Base-by-base conservation (phyloP, 371 early-diverging fungal genomes). In the Apophysomyces elegans region DNA sequence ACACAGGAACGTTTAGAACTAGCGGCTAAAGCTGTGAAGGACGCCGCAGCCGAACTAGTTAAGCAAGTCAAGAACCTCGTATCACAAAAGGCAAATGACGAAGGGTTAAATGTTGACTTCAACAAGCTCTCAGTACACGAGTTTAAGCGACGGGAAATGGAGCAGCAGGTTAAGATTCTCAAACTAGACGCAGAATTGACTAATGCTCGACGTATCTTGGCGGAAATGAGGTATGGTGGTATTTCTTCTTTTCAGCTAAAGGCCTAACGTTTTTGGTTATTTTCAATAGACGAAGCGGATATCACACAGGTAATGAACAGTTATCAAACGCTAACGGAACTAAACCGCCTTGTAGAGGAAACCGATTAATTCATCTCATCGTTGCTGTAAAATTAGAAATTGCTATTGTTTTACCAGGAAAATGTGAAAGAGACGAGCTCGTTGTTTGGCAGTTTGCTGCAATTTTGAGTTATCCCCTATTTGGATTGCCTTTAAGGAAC, bases 81-180 rank as follows among this genome's bases (percentile, higher is more conserved):
- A n/a, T 88, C 90, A 41, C 85, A 90, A 62, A 84, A 90, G 67
- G 72, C 84, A 59, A 75, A 82, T 54, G 62, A 61, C 2, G 76
- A 76, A 16, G 79, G 76, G 14, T 78, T 85, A 2, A 72, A 78
- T 43, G 83, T 90, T 32, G 93, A 95, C 62, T 90, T 91, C 39
- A 86, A 87, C 64, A 84, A 87, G 63, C 76, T 97, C 82, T 89
- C 91, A 63, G 86, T 90, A 5, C 94, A 96, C 72, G 96, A 99
- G 77, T 93, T 93, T 75, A 97, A 97, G 85, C 90, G 92, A 62
- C 87, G 88, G 70, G 98, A 98, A 80, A 97, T 97, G 98, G 95
- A 96, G 69, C 96, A 96, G 78, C 98, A 99, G 80, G 98, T 98
- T 45, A 86, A 90, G 80, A 96, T 99, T 58, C 81, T 97, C 63